phyloP scores from a whole-genome alignment of 257 asterid species.

The Solanum pennellii region DNA sequence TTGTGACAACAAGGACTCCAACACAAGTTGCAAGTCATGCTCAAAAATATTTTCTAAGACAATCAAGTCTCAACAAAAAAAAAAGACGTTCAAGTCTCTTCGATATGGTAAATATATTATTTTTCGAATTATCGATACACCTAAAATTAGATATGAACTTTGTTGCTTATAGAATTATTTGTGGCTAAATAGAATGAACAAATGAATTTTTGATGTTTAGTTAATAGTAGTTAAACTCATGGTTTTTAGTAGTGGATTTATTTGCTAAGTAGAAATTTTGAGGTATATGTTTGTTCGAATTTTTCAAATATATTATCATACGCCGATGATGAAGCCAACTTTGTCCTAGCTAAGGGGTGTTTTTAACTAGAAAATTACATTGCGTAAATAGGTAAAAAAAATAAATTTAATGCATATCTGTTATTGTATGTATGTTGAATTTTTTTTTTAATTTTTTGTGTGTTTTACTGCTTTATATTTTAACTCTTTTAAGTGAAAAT shows the following conservation, averaged over 20 bases:
- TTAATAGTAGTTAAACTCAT: neutral
- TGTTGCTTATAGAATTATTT: neutral
- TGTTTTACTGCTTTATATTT: neutral
- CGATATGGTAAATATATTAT: constrained; percentile 5
- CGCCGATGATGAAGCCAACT: neutral
- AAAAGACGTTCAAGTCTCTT: neutral
- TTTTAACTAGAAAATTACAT: neutral
- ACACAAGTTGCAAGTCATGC: constrained; percentile 39
- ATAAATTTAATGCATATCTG: neutral
- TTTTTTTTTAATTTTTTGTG: neutral
- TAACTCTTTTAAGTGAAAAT: neutral
- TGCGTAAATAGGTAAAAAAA: neutral
- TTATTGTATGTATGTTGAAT: too few species aligned
- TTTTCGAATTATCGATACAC: neutral
- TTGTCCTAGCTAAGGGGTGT: neutral
- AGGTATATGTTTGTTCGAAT: neutral
- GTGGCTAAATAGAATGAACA: neutral
- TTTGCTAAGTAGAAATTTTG: neutral
- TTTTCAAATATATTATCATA: neutral
- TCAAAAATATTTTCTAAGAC: constrained; percentile 26
- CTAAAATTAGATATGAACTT: neutral
- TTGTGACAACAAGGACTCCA: constrained; percentile 26
- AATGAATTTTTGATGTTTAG: neutral
- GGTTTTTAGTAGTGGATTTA: neutral
- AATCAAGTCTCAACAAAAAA: constrained; percentile 7